Base-by-base conservation (phyloP, 345 rosid genomes). In the Acer negundo region DNA sequence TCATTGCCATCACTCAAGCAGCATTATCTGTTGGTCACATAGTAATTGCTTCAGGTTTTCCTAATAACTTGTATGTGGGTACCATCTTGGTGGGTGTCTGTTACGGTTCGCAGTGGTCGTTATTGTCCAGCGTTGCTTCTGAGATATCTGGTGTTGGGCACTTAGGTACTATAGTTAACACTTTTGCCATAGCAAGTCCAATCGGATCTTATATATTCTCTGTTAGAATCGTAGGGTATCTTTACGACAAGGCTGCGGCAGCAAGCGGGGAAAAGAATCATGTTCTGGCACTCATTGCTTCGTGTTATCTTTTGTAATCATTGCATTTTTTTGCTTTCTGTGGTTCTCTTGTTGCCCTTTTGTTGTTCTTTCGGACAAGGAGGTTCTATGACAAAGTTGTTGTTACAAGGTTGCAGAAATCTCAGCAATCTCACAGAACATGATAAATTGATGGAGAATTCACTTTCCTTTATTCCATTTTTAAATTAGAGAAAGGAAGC, bases 101-200 rank as follows among this genome's bases (percentile, higher is more conserved):
- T 64, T 93, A 95, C 26, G 99, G 99, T 69, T 87, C 93, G 16
- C 95, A 89, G 63, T 92, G 97, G 97, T 92, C 97, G 1, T 62
- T 95, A 79, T 90, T 95, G 97, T 95, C 97, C 20, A 91, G 92
- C 2, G 87, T 95, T 46, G 82, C 88, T 16, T 89, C 91, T 1
- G 97, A 95, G 80, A 66, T 95, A 58, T 93, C 92, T 4, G 97
- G 98, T 0, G 85, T 93, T 12, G 62, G 86, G 1, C 95, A 95
- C 76, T 85, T 95, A 92, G 98, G 97, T 19, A 93, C 99, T 26
- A 90, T 95, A 56, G 92, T 89, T 84, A 95, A 95, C 82, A 89
- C 99, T 71, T 90, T 95, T 40, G 90, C 92, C 6, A 76, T 90
- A 31, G 97, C 98, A 11, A 90, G 95, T 75, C 98, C 99, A 0